Conservation (phyloP, 2,329 filamentous ascomycete genomes). For the Trichoderma koningiopsis region DNA sequence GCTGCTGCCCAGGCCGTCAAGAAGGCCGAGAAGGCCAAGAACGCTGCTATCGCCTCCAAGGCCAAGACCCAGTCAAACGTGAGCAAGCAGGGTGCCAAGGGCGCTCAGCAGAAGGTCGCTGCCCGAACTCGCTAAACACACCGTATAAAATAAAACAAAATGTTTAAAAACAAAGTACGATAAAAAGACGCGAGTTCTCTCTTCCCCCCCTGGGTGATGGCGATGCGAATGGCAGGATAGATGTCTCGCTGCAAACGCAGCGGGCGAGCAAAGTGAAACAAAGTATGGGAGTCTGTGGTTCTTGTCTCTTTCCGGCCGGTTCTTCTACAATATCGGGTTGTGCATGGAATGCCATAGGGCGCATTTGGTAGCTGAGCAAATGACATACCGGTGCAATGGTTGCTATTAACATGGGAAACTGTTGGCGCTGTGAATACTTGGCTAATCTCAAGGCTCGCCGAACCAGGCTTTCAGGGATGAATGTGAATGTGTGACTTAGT, state of each 20-base stretch:
- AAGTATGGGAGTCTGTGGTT: constrained; percentile 43
- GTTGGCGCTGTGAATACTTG: constrained; percentile 13
- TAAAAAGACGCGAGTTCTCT: neutral
- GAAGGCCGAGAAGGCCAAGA: constrained; percentile 99
- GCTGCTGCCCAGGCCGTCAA: constrained; percentile 81
- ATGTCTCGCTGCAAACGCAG: neutral
- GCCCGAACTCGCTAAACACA: constrained; percentile 72
- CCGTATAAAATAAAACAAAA: neutral
- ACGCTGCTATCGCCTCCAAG: constrained; percentile 70
- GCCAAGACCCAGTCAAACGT: constrained; percentile 78
- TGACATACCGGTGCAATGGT: constrained; percentile 43
- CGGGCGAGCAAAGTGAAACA: constrained; percentile 24
- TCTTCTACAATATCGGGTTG: constrained; percentile 45
- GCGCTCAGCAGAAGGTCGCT: constrained; percentile 80
- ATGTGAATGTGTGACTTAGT: neutral
- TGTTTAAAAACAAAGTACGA: constrained; percentile 24
- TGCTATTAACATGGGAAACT: constrained; percentile 22
- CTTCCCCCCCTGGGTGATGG: neutral
- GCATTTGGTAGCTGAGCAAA: constrained; percentile 47
- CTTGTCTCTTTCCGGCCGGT: constrained; percentile 48
- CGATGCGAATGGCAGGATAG: neutral
- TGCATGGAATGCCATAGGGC: constrained; percentile 46
- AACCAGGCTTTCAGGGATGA: neutral
- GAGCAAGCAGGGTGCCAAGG: constrained; percentile 98
- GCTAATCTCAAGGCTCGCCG: neutral